Base-by-base conservation (phyloP, 2,329 filamentous ascomycete genomes). In the Colletotrichum sp. region DNA sequence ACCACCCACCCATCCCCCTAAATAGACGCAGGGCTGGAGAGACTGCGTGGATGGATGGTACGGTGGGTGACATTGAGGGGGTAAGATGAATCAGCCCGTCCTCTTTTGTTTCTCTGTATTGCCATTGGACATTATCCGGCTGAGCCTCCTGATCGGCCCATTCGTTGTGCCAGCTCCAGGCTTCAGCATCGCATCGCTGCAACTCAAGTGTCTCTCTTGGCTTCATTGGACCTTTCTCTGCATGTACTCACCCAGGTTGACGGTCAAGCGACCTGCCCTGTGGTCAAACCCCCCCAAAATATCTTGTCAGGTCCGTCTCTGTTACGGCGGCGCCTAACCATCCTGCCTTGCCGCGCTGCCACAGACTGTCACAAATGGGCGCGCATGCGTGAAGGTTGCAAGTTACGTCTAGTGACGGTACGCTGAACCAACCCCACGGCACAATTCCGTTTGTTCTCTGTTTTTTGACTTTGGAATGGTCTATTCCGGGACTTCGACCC, bases 101-200 rank as follows among this genome's bases (percentile, higher is more conserved):
- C 13, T n/a, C 15, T 34, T 15, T 59, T 57, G n/a, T 44, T 39
- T 55, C 39, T 72, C 21, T 24, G n/a, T 6, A 13, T 15, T 34
- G 26, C 30, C 55, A 75, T 75, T 64, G 72, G 57, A 21, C 30
- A 44, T 64, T 8, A 24, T 57, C 36, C 28, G 8, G 44, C 64
- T 21, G 73, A 73, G 32, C 70, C 69, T 69, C 70, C 64, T 72
- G 69, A 55, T 36, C 57, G 57, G 44, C n/a, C 63, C 52, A 18
- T 36, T 57, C 69, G 68, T 69, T 68, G 57, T 65, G 44, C 44
- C 52, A 59, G 70, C 70, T 44, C 21, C 64, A 73, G 73, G 64
- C 73, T 65, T 69, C 73, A 63, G 63, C 64, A 76, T 76, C 57
- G 64, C 73, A 72, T 72, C n/a, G 63, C 69, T 52, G n/a, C 64